Base-by-base conservation (phyloP, 768 basidiomycete genomes). In the Mycena haematopus region DNA sequence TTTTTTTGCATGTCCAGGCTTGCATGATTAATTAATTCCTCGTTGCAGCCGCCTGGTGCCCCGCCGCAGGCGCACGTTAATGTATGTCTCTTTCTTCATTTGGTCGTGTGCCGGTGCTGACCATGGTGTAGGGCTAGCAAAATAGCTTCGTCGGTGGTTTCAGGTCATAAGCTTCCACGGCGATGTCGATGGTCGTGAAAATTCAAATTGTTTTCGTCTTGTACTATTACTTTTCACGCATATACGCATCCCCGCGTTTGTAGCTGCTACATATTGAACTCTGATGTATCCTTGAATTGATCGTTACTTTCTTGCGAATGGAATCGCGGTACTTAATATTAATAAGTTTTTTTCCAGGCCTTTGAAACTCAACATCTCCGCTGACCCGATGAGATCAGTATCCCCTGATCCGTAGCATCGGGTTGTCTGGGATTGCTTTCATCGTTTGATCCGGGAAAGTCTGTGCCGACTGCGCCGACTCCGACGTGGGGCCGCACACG, bases 41-140 rank as follows among this genome's bases (percentile, higher is more conserved):
- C 31, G 45, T 17, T 9, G 36, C 45, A 52, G 58, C 58, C 59
- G 3, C 60, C 60, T 6, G 60, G 60, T 6, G 25, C 60, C 6
- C 60, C 60, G 19, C 60, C 60, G 36, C 45, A 60, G 15, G 60
- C 60, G 4, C 60, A 60, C 36, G 60, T 60, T 36, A 38, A 54
- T 33, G 60, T 60, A 29, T 13, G 52, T 60, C 3, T 3, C n/a
- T 17, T 17, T 40, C 17, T n/a, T n/a, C n/a, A 5, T 8, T 14
- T 21, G 9, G n/a, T 22, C 29, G 6, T 4, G 25, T 47, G 1
- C 33, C 45, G 6, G 49, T 50, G 36, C 14, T 31, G 9, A 35
- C 8, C 1, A 6, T 45, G 15, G 44, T 44, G 8, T 3, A 60
- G 42, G 51, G 15, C 44, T 22, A 46, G 11, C 58, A 60, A 51